Base-by-base conservation (phyloP, 2,329 filamentous ascomycete genomes). In the Botrytis galanthina region DNA sequence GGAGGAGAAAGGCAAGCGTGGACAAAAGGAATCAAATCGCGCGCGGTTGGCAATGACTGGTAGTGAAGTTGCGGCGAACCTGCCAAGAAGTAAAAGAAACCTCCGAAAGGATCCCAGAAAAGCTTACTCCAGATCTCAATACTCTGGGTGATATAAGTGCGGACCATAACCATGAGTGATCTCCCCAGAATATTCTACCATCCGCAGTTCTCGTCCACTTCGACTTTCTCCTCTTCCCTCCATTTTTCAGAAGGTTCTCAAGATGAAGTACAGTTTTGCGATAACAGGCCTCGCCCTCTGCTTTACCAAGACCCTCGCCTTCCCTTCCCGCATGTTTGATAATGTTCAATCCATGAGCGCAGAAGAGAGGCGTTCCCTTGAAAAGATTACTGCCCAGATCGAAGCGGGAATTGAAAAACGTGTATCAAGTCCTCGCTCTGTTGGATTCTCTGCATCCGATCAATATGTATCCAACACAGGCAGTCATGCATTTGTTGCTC, bases 381-480 rank as follows among this genome's bases (percentile, higher is more conserved):
- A 73, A 14, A 44, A 26, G 4, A 73, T 76, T 18, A 73, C 75
- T 26, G 72, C 75, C 14, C n/a, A 68, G 4, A 75, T 77, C 29
- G 75, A 76, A 70, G 74, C 71, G 18, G 67, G 54, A 18, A 64
- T 72, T 6, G 72, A 76, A 39, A 60, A 73, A n/a, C 70, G 71
- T 62, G 26, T 57, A 37, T 70, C 66, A 7, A 59, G n/a, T 35
- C 29, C 61, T 35, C 46, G 46, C 35, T 26, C 35, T 46, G 74
- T 75, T 26, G 70, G 70, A 39, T 79, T 77, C 46, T 51, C 68
- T 62, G 76, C 77, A 44, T 44, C 69, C 6, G 48, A 75, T n/a
- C 77, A 79, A 72, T 78, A 77, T 69, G 76, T 78, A 26, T 76
- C 75, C 12, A 79, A 67, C 26, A 72, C 57, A 6, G 78, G 76